Percentiles rank a stretch among this genome's conserved stretches.
Conservation (phyloP, 2,329 filamentous ascomycete species). For the Monilinia aucupariae region DNA sequence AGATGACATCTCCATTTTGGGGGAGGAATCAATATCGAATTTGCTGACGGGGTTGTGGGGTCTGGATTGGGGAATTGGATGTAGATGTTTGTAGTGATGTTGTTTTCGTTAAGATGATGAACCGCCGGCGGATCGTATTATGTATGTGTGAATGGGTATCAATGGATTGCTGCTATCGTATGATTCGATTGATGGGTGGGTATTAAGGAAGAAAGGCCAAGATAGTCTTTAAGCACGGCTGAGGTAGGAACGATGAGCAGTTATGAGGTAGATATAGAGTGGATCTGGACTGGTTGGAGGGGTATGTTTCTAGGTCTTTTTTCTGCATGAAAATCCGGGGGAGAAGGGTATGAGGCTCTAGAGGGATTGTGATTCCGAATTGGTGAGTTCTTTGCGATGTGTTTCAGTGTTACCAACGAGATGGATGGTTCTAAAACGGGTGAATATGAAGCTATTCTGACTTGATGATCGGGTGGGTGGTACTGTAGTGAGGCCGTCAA, state of each 20-base stretch:
- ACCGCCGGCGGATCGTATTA: constrained; percentile 12
- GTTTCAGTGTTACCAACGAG: constrained; percentile 1
- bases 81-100: constrained; percentile 1
- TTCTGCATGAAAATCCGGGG: constrained; percentile 4
- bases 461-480: not conserved
- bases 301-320: constrained; percentile 14
- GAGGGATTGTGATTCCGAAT: not conserved
- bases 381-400: not conserved
- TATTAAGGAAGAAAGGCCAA: constrained; percentile 3
- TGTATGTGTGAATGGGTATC: not conserved
- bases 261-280: constrained; percentile 23
- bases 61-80: not conserved
- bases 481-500: not conserved
- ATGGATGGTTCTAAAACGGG: not conserved
- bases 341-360: constrained; percentile 3
- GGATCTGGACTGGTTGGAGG: constrained; percentile 11
- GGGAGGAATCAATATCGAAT: not conserved
- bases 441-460: not conserved
- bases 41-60: not conserved
- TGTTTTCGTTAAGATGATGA: constrained; percentile 13
- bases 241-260: constrained; percentile 19
- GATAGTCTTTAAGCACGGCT: constrained; percentile 4
- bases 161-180: not conserved
- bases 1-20: constrained; percentile 20
- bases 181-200: not conserved